phyloP scores from a whole-genome alignment of 179 eudicot genomes.

The Silene coronaria region DNA sequence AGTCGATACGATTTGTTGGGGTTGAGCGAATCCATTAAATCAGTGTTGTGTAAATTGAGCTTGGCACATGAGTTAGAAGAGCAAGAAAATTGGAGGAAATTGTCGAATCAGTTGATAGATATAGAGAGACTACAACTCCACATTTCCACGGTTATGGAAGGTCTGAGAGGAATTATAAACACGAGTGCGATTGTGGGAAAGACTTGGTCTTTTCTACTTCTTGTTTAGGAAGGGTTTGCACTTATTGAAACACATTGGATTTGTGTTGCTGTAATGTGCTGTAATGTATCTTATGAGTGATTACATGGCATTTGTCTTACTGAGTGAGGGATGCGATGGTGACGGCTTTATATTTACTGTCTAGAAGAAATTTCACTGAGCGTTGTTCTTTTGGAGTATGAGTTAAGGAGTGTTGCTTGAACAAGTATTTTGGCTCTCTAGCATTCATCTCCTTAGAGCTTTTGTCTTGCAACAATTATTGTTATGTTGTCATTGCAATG shows the following conservation, averaged over 20 bases:
- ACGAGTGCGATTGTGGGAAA: not conserved
- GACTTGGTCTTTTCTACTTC: not conserved
- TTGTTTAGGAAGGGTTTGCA: not conserved
- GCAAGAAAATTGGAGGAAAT: not conserved
- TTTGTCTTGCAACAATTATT: conserved; percentile 1
- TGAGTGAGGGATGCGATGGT: not conserved
- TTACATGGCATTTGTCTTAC: not conserved
- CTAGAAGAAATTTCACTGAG: not conserved
- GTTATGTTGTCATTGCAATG: not conserved
- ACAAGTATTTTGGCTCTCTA: not conserved
- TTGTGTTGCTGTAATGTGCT: not conserved
- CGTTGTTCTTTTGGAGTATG: not conserved
- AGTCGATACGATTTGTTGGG: not conserved
- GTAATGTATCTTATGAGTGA: not conserved
- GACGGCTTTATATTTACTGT: not conserved
- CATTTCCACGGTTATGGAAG: not conserved
- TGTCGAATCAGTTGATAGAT: not conserved
- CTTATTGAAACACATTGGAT: not conserved
- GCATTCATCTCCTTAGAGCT: not conserved
- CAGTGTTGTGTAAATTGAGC: not conserved
- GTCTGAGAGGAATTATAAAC: not conserved
- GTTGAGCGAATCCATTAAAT: not conserved
- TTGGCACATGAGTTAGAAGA: not conserved
- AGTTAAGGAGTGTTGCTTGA: not conserved
- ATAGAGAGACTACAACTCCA: not conserved